phyloP scores from a whole-genome alignment of 371 early-diverging fungal genomes.

The Mucor plumbeus region DNA sequence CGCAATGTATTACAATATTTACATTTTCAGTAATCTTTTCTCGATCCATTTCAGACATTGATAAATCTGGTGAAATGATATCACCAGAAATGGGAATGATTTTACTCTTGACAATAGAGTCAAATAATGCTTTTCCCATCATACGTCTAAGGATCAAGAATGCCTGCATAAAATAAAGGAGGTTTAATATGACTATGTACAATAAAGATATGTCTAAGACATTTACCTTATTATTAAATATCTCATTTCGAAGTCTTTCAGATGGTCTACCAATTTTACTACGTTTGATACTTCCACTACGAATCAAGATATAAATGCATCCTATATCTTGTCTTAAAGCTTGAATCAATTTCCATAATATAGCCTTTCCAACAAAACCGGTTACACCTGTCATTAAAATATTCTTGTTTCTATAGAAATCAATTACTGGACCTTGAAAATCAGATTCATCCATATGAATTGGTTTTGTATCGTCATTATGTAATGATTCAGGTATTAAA shows the following conservation, averaged over 20 bases:
- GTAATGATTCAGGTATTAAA: conserved; percentile 23
- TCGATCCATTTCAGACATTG: conserved; percentile 54
- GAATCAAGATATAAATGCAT: conserved; percentile 46
- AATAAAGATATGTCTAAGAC: neutral
- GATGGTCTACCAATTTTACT: conserved; percentile 53
- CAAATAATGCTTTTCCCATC: conserved; percentile 46
- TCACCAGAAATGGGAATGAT: conserved; percentile 65
- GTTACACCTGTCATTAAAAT: conserved; percentile 67
- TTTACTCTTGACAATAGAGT: conserved; percentile 53
- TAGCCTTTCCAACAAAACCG: conserved; percentile 67
- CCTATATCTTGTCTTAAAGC: conserved; percentile 42
- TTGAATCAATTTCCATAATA: conserved; percentile 59
- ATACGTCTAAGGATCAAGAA: conserved; percentile 42
- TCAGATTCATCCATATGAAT: conserved; percentile 10
- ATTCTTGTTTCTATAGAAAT: conserved; percentile 42
- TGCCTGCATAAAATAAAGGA: conserved; percentile 30
- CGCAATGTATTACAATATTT: conserved; percentile 65
- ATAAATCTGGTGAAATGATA: conserved; percentile 60
- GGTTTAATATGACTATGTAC: neutral
- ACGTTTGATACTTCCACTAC: conserved; percentile 54
- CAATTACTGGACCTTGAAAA: conserved; percentile 33
- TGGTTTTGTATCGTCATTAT: conserved; percentile 22
- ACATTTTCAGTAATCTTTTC: conserved; percentile 53
- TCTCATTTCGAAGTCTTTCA: conserved; percentile 51
- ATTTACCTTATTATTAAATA: conserved; percentile 48